Evolutionary conservation across 2,329 filamentous ascomycete genomes (phyloP).

Genomic region (Clarireedia homoeocarpa): DNA sequence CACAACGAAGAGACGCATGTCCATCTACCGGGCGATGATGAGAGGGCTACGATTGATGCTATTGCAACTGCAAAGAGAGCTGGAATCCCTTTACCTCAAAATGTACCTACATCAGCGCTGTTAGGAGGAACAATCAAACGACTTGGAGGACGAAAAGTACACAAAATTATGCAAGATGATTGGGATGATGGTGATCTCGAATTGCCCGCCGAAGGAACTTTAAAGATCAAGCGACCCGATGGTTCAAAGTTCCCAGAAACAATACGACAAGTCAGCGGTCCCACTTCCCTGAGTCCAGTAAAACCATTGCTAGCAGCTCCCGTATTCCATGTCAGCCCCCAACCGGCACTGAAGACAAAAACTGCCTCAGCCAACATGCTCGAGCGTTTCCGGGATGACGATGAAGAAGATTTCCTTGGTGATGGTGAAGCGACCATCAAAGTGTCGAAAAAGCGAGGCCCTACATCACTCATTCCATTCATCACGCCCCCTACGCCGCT

Average conservation of each 20-base stretch:
- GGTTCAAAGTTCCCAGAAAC: constrained; percentile 57
- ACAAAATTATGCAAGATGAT: constrained; percentile 71
- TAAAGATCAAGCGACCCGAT: constrained; percentile 59
- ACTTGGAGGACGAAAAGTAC: constrained; percentile 67
- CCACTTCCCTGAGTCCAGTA: constrained; percentile 45
- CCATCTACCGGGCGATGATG: constrained; percentile 75
- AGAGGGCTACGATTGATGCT: constrained; percentile 73
- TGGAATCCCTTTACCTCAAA: constrained; percentile 82
- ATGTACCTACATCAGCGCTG: constrained; percentile 81
- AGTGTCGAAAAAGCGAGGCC: constrained; percentile 49
- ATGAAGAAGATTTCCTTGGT: constrained; percentile 56
- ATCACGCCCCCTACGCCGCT: constrained; percentile 50
- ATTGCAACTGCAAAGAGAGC: constrained; percentile 81
- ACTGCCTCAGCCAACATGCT: constrained; percentile 39
- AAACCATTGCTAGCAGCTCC: constrained; percentile 34
- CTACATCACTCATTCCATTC: constrained; percentile 44
- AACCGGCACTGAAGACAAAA: constrained; percentile 20
- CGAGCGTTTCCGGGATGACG: constrained; percentile 56
- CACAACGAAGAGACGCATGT: constrained; percentile 72
- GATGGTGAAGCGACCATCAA: constrained; percentile 61
- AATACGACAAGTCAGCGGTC: constrained; percentile 52
- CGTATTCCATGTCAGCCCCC: constrained; percentile 24
- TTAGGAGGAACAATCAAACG: constrained; percentile 90
- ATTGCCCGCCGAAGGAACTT: constrained; percentile 49
- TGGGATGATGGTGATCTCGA: constrained; percentile 72